phyloP scores from a whole-genome alignment of 495 filamentous ascomycete genomes.

The Penicillium chermesinum region DNA sequence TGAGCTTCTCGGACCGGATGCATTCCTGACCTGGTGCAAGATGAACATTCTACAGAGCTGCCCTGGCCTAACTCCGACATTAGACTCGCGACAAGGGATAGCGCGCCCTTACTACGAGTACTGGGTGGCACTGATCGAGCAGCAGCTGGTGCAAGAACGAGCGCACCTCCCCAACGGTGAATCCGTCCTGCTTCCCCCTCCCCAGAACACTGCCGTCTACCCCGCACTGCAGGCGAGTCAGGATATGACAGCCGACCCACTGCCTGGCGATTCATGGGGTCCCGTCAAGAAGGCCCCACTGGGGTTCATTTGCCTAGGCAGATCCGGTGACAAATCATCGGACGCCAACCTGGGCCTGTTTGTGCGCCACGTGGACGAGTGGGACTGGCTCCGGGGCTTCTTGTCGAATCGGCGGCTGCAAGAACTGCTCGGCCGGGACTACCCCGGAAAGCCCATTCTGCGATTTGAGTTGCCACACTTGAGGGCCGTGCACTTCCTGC shows the following conservation, averaged over 20 bases:
- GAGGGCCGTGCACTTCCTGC: background rate
- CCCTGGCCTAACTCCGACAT: too few relatives aligned
- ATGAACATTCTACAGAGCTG: background rate
- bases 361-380: slow-evolving; percentile 46
- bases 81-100: background rate
- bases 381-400: slow-evolving; percentile 45
- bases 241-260: slow-evolving; percentile 7
- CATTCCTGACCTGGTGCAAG: background rate
- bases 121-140: background rate
- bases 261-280: slow-evolving; percentile 19
- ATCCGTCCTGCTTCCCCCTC: too few relatives aligned
- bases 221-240: slow-evolving; percentile 33
- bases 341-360: slow-evolving; percentile 53
- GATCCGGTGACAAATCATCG: slow-evolving; percentile 50
- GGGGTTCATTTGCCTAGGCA: slow-evolving; percentile 44
- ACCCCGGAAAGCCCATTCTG: background rate
- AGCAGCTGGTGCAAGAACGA: background rate
- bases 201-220: slow-evolving; percentile 25
- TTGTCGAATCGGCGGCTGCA: slow-evolving; percentile 35
- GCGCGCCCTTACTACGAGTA: background rate
- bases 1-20: too few relatives aligned
- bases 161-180: background rate
- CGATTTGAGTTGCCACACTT: background rate
- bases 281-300: slow-evolving; percentile 38
- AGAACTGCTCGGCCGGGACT: slow-evolving; percentile 33